phyloP scores from a whole-genome alignment of 352 stramenopile species.

The Sclerospora graminicola region DNA sequence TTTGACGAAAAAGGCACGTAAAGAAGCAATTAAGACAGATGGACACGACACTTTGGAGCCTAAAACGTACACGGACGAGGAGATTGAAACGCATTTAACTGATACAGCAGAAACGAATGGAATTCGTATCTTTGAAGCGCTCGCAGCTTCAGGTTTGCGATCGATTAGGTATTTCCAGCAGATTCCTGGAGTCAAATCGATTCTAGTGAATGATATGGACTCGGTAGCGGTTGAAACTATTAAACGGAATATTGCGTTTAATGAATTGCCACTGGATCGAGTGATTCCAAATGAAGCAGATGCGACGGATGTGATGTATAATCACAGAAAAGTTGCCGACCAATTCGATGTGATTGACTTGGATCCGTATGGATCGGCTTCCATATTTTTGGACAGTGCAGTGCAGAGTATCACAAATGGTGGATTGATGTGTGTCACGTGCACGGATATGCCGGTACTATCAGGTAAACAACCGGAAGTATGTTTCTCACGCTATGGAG shows the following conservation, averaged over 20 bases:
- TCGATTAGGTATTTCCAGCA: constrained; percentile 99
- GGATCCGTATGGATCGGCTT: constrained; percentile 97
- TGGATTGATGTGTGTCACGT: constrained; percentile 98
- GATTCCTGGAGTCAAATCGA: constrained; percentile 93
- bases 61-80: constrained; percentile 47
- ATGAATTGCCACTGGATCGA: constrained; percentile 69
- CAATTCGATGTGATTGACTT: constrained; percentile 99
- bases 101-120: constrained; percentile 70
- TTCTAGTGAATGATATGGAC: constrained; percentile 99
- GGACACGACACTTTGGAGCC: constrained; percentile 26
- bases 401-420: constrained; percentile 92
- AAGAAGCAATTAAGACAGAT: constrained; percentile 29
- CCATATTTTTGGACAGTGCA: constrained; percentile 96
- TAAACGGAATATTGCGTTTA: constrained; percentile 91
- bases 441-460: constrained; percentile 96
- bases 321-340: constrained; percentile 72
- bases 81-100: constrained; percentile 59
- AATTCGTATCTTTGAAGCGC: constrained; percentile 96
- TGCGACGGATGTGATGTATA: constrained; percentile 84
- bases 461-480: constrained; percentile 84
- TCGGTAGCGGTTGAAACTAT: constrained; percentile 92
- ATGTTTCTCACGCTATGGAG: constrained; percentile 83
- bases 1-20: constrained; percentile 64
- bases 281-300: constrained; percentile 82
- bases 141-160: constrained; percentile 96